These are phyloP conservation scores for Tricholoma furcatifolium DNA, from an alignment of 768 basidiomycete species.

Conservation along the genomic window DNA sequence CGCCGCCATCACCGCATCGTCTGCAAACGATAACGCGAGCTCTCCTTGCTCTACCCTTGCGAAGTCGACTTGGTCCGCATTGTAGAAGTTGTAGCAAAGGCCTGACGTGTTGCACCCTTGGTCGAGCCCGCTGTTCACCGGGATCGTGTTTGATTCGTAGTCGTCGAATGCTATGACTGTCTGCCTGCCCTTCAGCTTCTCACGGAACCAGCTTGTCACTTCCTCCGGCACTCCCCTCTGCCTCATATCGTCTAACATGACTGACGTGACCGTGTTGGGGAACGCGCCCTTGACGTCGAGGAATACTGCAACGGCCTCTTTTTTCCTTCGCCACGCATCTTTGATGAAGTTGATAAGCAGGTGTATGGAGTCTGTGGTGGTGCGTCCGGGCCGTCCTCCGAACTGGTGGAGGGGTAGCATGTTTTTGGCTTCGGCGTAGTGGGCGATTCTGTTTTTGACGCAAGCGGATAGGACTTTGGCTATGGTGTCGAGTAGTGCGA, in stretches of 20 bases:
- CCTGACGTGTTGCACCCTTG: too few species aligned
- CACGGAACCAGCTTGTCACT: too few species aligned
- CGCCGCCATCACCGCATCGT: background rate
- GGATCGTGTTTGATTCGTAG: background rate
- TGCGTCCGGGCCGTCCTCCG: constrained; percentile 22
- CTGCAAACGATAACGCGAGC: background rate
- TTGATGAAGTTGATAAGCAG: constrained; percentile 29
- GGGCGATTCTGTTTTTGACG: constrained; percentile 18
- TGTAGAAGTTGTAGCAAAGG: too few species aligned
- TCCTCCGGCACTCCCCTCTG: constrained; percentile 21
- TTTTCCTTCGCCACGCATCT: constrained; percentile 30
- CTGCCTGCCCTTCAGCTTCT: background rate
- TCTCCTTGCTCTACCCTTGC: background rate
- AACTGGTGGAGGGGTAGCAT: constrained; percentile 27
- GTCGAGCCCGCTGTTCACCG: too few species aligned
- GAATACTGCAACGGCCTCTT: constrained; percentile 29
- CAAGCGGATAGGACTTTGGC: too few species aligned
- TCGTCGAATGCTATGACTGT: background rate
- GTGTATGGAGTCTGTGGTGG: constrained; percentile 30
- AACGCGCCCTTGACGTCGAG: too few species aligned
- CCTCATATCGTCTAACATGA: constrained; percentile 25
- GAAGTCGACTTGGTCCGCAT: background rate
- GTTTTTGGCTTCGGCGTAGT: constrained; percentile 3
- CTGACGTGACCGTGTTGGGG: constrained; percentile 24
- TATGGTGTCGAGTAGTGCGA: too few species aligned